Conservation (phyloP, 1,284 basidiomycete species). For the Tilletia horrida region DNA sequence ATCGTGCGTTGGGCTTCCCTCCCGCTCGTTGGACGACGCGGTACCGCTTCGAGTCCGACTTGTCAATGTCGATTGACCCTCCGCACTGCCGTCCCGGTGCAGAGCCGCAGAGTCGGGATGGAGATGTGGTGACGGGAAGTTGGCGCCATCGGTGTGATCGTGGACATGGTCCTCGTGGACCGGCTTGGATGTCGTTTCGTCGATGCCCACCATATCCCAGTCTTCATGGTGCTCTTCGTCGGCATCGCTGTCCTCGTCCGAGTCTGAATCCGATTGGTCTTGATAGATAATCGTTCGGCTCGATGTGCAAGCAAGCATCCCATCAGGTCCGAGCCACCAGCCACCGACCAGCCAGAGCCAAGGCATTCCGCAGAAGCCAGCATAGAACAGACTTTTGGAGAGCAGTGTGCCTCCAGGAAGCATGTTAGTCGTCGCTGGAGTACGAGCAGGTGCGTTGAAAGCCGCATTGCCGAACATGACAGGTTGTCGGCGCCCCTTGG, state of each 20-base stretch:
- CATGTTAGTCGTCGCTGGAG: slow-evolving; percentile 11
- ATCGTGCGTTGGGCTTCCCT: neutral
- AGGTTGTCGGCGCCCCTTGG: neutral
- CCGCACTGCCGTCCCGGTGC: neutral
- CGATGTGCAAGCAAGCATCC: neutral
- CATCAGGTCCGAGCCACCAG: slow-evolving; percentile 27
- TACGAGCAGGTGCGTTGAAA: slow-evolving; percentile 4
- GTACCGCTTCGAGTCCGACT: neutral
- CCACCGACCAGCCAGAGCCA: slow-evolving; percentile 50
- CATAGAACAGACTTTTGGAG: slow-evolving; percentile 35
- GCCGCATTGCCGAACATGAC: slow-evolving; percentile 12
- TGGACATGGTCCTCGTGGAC: neutral
- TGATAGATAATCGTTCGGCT: no score
- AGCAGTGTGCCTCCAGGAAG: slow-evolving; percentile 3
- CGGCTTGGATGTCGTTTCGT: neutral
- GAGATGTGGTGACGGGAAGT: neutral
- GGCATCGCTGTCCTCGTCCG: neutral
- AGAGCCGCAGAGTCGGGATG: neutral
- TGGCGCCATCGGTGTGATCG: neutral
- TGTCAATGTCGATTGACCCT: neutral
- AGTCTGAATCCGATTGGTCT: neutral
- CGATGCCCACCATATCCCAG: neutral
- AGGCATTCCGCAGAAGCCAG: slow-evolving; percentile 46
- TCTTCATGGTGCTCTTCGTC: neutral
- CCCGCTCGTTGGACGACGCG: neutral